Evolutionary conservation across 805 yeast genomes (phyloP).

Genomic region (Ogataea allantospora): DNA sequence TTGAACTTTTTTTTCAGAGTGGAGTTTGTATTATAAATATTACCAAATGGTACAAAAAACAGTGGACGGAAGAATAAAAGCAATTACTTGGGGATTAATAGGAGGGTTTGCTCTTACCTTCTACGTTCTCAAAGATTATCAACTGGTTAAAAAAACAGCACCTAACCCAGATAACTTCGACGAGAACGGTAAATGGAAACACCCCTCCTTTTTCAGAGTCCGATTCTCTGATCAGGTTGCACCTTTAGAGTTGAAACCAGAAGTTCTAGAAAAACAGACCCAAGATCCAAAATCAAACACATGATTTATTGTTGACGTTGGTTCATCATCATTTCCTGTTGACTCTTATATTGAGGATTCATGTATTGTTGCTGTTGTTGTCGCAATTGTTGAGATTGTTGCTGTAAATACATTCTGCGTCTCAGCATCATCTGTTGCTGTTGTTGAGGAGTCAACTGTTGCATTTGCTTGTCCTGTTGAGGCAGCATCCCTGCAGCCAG

Average conservation of each 20-base stretch:
- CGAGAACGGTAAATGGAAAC: constrained; percentile 39
- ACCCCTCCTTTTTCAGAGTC: constrained; percentile 35
- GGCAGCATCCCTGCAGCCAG: constrained; percentile 13
- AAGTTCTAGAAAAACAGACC: constrained; percentile 21
- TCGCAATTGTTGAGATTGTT: constrained; percentile 26
- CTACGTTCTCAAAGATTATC: constrained; percentile 32
- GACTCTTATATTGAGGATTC: constrained; percentile 24
- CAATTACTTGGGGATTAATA: constrained; percentile 25
- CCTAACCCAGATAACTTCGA: constrained; percentile 38
- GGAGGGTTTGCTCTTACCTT: constrained; percentile 30
- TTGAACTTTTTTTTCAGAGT: constrained; percentile 1
- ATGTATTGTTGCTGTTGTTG: constrained; percentile 20
- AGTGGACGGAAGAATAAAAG: constrained; percentile 30
- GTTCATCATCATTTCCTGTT: constrained; percentile 25
- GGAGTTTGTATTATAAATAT: constrained; percentile 5
- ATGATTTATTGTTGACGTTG: constrained; percentile 19
- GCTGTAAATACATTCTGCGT: constrained; percentile 23
- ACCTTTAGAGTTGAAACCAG: constrained; percentile 40
- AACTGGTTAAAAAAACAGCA: constrained; percentile 40
- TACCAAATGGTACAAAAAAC: constrained; percentile 19
- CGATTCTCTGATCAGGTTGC: constrained; percentile 35
- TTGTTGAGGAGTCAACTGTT: constrained; percentile 21
- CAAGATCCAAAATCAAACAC: constrained; percentile 8
- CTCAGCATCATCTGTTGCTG: constrained; percentile 25
- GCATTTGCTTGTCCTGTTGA: constrained; percentile 20